Percentiles rank a stretch among this genome's conserved stretches.
These are phyloP conservation scores for Bruguiera gymnorhiza DNA, from an alignment of 345 rosid species.

Conservation along the genomic window DNA sequence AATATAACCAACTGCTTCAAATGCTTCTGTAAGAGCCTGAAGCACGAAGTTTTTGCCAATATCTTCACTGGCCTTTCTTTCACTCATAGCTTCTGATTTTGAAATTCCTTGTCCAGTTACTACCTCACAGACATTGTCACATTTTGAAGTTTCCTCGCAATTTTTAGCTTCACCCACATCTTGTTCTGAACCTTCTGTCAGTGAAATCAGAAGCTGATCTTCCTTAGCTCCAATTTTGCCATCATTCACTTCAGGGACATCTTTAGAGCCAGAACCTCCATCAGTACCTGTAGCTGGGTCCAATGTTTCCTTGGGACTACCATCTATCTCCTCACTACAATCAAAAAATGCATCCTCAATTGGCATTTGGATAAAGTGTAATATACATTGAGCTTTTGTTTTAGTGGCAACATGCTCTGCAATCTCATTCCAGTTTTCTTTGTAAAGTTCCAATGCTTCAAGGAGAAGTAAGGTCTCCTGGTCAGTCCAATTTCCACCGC, in stretches of 20 bases:
- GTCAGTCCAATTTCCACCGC: constrained; percentile 97
- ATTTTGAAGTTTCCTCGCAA: constrained; percentile 37
- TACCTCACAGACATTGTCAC: constrained; percentile 34
- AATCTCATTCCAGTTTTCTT: constrained; percentile 96
- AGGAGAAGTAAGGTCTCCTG: constrained; percentile 99
- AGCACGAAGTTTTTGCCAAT: constrained; percentile 53
- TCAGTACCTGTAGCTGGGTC: constrained; percentile 35
- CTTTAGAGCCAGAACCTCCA: constrained; percentile 40
- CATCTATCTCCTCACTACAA: constrained; percentile 38
- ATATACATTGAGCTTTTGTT: constrained; percentile 93
- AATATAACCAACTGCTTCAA: constrained; percentile 74
- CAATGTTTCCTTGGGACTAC: constrained; percentile 44
- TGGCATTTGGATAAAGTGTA: constrained; percentile 98
- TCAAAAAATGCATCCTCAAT: constrained; percentile 82
- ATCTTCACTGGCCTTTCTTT: constrained; percentile 38
- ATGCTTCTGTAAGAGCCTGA: constrained; percentile 79
- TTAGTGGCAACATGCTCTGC: constrained; percentile 99
- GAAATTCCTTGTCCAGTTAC: constrained; percentile 38
- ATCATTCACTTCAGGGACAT: constrained; percentile 51
- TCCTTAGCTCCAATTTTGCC: constrained; percentile 41
- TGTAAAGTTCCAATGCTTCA: constrained; percentile 92
- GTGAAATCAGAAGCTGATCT: constrained; percentile 40
- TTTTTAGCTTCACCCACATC: constrained; percentile 46
- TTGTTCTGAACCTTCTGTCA: constrained; percentile 47
- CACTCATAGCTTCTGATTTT: constrained; percentile 37